Evolutionary conservation across 2,329 filamentous ascomycete species (phyloP).

Genomic region (Aspergillus neotritici): DNA sequence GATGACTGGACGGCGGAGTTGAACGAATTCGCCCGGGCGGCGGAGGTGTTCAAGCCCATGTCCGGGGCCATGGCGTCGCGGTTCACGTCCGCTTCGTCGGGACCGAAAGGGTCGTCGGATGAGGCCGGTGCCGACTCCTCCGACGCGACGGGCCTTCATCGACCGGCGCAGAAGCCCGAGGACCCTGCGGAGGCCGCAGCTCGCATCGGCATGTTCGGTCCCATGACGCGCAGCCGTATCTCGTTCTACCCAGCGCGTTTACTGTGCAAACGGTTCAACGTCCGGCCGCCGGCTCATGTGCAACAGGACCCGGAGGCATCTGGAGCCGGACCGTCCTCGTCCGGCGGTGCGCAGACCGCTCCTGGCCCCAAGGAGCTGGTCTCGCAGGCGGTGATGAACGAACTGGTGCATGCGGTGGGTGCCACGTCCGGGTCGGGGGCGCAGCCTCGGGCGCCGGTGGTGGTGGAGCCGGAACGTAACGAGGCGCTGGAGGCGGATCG

Average conservation of each 20-base stretch:
- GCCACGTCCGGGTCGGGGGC: neutral
- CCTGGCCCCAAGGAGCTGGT: constrained; percentile 44
- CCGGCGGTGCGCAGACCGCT: constrained; percentile 28
- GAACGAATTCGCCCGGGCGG: constrained; percentile 67
- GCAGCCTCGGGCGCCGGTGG: constrained; percentile 16
- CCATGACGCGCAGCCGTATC: constrained; percentile 67
- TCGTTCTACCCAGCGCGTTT: constrained; percentile 76
- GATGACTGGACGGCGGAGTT: constrained; percentile 79
- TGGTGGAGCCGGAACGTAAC: constrained; percentile 68
- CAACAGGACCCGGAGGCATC: constrained; percentile 46
- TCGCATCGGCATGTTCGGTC: constrained; percentile 85
- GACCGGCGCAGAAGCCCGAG: constrained; percentile 52
- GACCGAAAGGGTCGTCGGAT: constrained; percentile 37
- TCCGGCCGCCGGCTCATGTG: constrained; percentile 68
- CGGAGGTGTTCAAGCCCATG: constrained; percentile 82
- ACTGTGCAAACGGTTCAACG: constrained; percentile 90
- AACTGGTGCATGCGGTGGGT: constrained; percentile 47
- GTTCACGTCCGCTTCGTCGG: constrained; percentile 62
- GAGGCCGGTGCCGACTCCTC: constrained; percentile 20
- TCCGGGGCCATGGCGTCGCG: constrained; percentile 87
- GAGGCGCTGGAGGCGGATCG: constrained; percentile 68
- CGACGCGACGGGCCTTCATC: constrained; percentile 41
- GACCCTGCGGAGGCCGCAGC: constrained; percentile 84
- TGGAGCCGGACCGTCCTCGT: constrained; percentile 25
- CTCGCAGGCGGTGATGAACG: constrained; percentile 51